Evolutionary conservation across 257 asterid genomes (phyloP).

Genomic region (Solanum corneliomulleri): DNA sequence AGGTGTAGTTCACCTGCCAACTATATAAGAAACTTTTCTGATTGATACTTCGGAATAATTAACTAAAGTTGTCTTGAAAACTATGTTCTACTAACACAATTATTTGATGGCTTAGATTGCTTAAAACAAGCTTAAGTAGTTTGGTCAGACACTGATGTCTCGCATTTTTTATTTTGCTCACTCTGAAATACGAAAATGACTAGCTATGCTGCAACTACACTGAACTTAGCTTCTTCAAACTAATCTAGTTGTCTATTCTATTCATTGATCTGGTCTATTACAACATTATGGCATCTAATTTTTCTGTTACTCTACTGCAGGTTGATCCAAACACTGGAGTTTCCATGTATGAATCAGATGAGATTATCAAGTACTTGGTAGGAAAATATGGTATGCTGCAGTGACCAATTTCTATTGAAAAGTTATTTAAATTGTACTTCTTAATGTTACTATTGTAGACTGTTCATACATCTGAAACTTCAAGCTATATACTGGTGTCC

Average conservation of each 20-base stretch:
- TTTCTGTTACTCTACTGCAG: constrained; percentile 28
- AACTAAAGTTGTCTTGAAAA: background rate
- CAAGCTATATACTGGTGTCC: background rate
- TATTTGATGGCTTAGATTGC: background rate
- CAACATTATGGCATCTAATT: background rate
- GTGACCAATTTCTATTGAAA: background rate
- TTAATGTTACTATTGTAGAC: background rate
- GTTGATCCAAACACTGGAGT: constrained; percentile 97
- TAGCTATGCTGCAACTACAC: background rate
- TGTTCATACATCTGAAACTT: background rate
- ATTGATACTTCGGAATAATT: background rate
- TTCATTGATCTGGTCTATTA: background rate
- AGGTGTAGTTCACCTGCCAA: background rate
- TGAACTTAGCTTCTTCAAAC: background rate
- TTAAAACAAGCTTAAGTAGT: background rate
- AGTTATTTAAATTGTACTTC: background rate
- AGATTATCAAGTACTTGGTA: constrained; percentile 72
- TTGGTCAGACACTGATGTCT: background rate
- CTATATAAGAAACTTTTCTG: background rate
- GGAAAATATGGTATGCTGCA: constrained; percentile 62
- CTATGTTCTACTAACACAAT: background rate
- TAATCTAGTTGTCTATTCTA: background rate
- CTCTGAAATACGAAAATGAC: background rate
- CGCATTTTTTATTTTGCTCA: background rate
- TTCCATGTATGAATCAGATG: constrained; percentile 93